Conservation (phyloP, 495 filamentous ascomycete genomes). For the Penicillium desertorum region DNA sequence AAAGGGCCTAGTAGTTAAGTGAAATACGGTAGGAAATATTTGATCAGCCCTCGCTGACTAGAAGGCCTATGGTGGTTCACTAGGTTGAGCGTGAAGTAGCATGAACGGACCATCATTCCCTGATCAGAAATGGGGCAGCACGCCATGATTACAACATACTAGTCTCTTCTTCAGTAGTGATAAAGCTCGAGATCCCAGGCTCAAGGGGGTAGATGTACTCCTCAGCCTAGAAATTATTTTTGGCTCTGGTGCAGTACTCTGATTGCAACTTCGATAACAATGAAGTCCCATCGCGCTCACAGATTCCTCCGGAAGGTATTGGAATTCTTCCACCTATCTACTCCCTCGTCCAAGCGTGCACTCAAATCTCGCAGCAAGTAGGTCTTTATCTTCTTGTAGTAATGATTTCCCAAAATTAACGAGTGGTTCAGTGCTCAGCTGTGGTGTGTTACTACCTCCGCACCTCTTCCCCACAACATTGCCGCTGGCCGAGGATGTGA, state of each 20-base stretch:
- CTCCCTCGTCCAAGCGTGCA: neutral
- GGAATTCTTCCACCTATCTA: slow-evolving; percentile 5
- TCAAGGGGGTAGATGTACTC: neutral
- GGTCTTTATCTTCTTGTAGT: neutral
- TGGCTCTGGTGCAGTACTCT: no score
- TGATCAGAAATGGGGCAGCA: neutral
- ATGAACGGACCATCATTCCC: slow-evolving; percentile 2
- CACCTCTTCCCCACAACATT: neutral
- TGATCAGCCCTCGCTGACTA: neutral
- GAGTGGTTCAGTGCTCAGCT: neutral
- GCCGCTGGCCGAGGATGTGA: neutral
- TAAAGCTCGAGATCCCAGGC: neutral
- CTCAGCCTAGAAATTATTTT: neutral
- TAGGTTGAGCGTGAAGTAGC: neutral
- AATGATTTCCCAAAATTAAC: neutral
- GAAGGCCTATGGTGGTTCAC: neutral
- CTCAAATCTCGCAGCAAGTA: slow-evolving; percentile 2
- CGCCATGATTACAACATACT: slow-evolving; percentile 9
- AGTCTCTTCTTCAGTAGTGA: neutral
- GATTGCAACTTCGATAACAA: neutral
- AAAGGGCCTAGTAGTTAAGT: neutral
- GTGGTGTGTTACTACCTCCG: slow-evolving; percentile 1
- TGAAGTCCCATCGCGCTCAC: slow-evolving; percentile 2
- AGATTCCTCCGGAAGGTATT: slow-evolving; percentile 4
- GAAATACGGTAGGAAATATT: neutral